phyloP scores from a whole-genome alignment of 1,139 yeast genomes.

The Kluyveromyces sp. region DNA sequence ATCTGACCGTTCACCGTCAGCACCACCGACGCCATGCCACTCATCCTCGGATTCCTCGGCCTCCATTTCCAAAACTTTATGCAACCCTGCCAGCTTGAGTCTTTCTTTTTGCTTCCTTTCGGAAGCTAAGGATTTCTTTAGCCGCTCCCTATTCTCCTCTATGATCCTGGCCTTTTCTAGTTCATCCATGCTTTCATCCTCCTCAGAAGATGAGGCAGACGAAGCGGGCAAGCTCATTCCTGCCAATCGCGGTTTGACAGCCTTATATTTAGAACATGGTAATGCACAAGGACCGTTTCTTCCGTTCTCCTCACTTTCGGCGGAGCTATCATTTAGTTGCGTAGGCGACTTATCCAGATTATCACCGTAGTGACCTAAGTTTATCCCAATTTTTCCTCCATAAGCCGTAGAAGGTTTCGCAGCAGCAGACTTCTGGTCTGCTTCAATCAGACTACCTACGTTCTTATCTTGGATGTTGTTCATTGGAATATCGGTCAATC shows the following conservation, averaged over 20 bases:
- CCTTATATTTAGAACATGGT: too few species aligned
- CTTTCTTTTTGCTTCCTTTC: constrained; percentile 38
- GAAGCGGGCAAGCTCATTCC: neutral
- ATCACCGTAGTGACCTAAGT: neutral
- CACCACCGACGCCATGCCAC: constrained; percentile 87
- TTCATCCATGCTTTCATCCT: constrained; percentile 12
- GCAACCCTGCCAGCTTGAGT: constrained; percentile 30
- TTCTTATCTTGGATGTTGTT: too few species aligned
- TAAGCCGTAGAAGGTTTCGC: neutral
- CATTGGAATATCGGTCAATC: too few species aligned
- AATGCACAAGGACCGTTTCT: too few species aligned
- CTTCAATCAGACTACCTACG: constrained; percentile 8
- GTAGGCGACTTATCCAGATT: constrained; percentile 3
- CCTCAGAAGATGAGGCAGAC: constrained; percentile 12
- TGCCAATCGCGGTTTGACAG: too few species aligned
- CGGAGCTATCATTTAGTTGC: constrained; percentile 7
- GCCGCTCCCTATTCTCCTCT: constrained; percentile 28
- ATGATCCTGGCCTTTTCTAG: constrained; percentile 7
- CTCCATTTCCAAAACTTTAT: constrained; percentile 42
- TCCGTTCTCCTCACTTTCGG: neutral
- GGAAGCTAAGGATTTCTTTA: constrained; percentile 14
- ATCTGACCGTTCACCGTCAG: constrained; percentile 63
- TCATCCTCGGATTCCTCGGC: constrained; percentile 97
- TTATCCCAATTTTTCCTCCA: neutral
- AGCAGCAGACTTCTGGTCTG: neutral